Base-by-base conservation (phyloP, 495 filamentous ascomycete genomes). In the Aspergillus panamensis region DNA sequence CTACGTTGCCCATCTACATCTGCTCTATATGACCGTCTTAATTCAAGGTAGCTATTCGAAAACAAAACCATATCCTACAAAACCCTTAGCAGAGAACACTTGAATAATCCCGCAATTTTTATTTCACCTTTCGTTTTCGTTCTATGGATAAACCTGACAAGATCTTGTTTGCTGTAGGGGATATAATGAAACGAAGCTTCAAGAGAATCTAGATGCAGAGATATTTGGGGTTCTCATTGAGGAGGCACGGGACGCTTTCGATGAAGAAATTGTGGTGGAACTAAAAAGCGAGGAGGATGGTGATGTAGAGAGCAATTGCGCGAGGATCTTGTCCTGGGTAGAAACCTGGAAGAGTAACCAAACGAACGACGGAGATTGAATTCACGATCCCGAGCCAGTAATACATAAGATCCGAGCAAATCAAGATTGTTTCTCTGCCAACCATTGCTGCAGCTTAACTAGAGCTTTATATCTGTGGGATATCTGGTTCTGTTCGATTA, bases 191-290 rank as follows among this genome's bases (percentile, higher is more conserved):
- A 73, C 80, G 55, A 99, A 99, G 69, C 73, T 99, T 25, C 88
- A 97, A 68, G 94, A 97, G 70, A 99, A 99, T 68, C 70, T 99
- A 37, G 95, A 97, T 73, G 86, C 90, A 30, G 95, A 99, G 78
- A 99, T 99, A 66, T 97, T 97, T 85, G 88, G 96, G 62, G 88
- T 96, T 53, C 77, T 99, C 30, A 72, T 95, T 8, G 87, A 97
- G 57, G 95, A 99, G 74, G 95, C 94, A 30, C 80, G 84, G 47
- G 91, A 95, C 53, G 80, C 87, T 47, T 99, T 91, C 65, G 87
- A 92, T 57, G 85, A 87, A 74, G 88, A 94, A 68, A 88, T 93
- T 57, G 86, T 97, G 31, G 89, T 99, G 6, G 93, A 97, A 70
- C 75, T 99, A 68, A 83, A 77, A 70, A 97, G 95, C 69, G 85